These are phyloP conservation scores for Skeletonema costatum DNA, from an alignment of 108 stramenopile genomes.

Conservation along the genomic window DNA sequence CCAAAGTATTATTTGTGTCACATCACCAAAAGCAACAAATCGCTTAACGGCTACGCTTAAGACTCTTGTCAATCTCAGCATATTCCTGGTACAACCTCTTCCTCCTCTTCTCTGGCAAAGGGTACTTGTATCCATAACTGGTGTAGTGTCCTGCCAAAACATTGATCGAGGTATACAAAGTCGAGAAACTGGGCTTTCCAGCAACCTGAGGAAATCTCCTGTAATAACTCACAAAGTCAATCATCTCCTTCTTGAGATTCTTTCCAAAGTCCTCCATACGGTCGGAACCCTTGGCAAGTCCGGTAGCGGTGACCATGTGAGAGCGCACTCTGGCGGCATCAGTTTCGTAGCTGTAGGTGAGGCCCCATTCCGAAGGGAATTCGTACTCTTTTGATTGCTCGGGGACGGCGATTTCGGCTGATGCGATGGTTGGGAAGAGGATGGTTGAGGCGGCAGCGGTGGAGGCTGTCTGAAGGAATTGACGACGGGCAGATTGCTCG, in stretches of 20 bases:
- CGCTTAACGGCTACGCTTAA: constrained; percentile 80
- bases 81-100: constrained; percentile 98
- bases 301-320: constrained; percentile 91
- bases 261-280: constrained; percentile 92
- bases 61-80: constrained; percentile 92
- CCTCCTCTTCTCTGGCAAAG: constrained; percentile 96
- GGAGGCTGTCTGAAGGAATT: constrained; percentile 66
- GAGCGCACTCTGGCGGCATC: constrained; percentile 90
- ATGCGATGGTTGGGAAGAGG: constrained; percentile 51
- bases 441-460: constrained; percentile 53
- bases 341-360: constrained; percentile 89
- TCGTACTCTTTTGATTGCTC: constrained; percentile 68
- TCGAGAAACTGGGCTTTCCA: constrained; percentile 94
- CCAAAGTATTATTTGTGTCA: background rate
- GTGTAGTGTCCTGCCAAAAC: constrained; percentile 97
- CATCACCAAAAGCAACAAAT: constrained; percentile 3
- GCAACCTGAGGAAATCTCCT: constrained; percentile 89
- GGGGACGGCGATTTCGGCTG: constrained; percentile 78
- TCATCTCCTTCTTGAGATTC: constrained; percentile 97
- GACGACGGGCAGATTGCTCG: constrained; percentile 63
- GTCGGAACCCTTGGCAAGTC: constrained; percentile 88
- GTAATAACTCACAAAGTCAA: constrained; percentile 95
- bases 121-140: constrained; percentile 97
- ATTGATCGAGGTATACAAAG: constrained; percentile 95
- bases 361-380: constrained; percentile 88